Percentiles rank a stretch among this genome's conserved stretches.
Conservation (phyloP, 2,329 filamentous ascomycete genomes). For the Pseudogymnoascus sp. region DNA sequence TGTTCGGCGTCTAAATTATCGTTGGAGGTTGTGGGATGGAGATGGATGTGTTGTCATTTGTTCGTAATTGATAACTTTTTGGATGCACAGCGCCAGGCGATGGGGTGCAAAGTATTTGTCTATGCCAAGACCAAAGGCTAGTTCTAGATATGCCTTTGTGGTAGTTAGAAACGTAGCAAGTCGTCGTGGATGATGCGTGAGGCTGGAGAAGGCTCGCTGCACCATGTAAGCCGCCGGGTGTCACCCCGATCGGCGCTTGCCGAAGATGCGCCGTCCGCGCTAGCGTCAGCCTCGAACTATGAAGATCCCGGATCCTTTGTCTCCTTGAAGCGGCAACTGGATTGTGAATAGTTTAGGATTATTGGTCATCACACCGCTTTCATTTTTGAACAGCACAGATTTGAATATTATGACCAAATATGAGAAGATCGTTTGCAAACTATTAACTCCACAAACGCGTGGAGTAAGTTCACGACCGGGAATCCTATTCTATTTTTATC, state of each 20-base stretch:
- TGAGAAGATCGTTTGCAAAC: too few species aligned
- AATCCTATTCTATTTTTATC: background rate
- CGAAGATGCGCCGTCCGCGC: background rate
- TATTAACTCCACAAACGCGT: background rate
- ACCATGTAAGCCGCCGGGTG: constrained; percentile 1
- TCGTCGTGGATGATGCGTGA: background rate
- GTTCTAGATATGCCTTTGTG: background rate
- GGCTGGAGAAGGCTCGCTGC: background rate
- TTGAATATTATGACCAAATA: background rate
- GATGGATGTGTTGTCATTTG: background rate
- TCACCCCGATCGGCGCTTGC: background rate
- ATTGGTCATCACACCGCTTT: background rate
- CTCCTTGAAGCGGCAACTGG: background rate
- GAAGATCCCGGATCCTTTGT: background rate
- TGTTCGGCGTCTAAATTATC: background rate
- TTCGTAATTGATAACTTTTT: background rate
- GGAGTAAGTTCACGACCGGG: background rate
- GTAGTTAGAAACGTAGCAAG: background rate
- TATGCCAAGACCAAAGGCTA: background rate
- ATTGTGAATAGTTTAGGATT: background rate
- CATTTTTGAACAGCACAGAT: background rate
- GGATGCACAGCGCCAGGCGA: background rate
- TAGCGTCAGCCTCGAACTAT: background rate
- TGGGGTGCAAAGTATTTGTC: background rate
- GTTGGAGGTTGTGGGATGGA: background rate